Conservation (phyloP, 1,139 yeast genomes). For the Pichia sp. region DNA sequence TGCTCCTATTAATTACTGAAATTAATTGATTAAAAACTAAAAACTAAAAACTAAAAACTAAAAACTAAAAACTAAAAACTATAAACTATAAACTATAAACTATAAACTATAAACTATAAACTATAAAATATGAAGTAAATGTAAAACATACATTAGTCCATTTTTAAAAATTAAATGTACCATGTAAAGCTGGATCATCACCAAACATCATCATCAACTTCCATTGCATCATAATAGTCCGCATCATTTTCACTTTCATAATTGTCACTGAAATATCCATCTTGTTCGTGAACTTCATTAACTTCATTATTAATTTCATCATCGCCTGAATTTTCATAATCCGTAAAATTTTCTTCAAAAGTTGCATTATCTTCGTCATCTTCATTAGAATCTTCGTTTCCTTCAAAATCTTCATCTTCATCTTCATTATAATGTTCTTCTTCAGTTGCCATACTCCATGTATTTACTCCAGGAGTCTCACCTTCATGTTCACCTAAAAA, state of each 20-base stretch:
- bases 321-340: background rate
- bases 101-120: too few species aligned
- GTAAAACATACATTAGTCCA: background rate
- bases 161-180: background rate
- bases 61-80: background rate
- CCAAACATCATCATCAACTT: background rate
- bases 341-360: background rate
- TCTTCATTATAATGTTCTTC: background rate
- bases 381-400: background rate
- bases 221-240: conserved; percentile 4
- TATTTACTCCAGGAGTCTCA: background rate
- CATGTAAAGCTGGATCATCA: background rate
- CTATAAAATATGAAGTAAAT: too few species aligned
- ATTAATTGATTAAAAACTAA: too few species aligned
- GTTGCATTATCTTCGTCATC: background rate
- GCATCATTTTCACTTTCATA: conserved; percentile 5
- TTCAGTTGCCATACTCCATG: background rate
- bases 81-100: background rate
- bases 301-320: background rate
- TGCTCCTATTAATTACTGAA: too few species aligned
- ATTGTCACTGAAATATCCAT: background rate
- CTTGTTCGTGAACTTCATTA: background rate
- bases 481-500: background rate
- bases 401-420: background rate
- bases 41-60: background rate